phyloP scores from a whole-genome alignment of 495 filamentous ascomycete species.

The Letharia columbiana region DNA sequence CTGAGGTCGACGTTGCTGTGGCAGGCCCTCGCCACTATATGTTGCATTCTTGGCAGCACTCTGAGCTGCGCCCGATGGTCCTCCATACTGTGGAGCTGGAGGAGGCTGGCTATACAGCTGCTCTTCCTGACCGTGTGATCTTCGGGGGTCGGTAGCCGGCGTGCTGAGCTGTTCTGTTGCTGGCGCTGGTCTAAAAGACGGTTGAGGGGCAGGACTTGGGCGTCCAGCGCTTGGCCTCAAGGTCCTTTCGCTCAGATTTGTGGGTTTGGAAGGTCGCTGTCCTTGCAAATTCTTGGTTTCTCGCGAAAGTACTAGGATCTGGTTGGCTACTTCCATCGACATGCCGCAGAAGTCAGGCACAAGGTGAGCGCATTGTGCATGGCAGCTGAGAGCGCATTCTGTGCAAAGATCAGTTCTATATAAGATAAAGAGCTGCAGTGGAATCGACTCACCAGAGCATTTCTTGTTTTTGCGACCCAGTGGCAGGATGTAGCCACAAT shows the following conservation, averaged over 20 bases:
- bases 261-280: constrained; percentile 15
- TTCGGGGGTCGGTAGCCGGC: constrained; percentile 38
- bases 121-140: constrained; percentile 41
- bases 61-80: constrained; percentile 26
- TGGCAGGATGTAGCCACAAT: constrained; percentile 96
- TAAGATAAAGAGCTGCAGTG: constrained; percentile 3
- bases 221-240: constrained; percentile 47
- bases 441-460: constrained; percentile 62
- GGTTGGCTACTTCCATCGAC: constrained; percentile 94
- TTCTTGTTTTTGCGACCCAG: constrained; percentile 91
- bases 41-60: constrained; percentile 40
- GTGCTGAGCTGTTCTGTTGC: constrained; percentile 36
- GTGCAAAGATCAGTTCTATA: constrained; percentile 27
- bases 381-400: constrained; percentile 91
- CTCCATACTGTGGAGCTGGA: constrained; percentile 31
- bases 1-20: constrained; percentile 35
- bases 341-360: constrained; percentile 99
- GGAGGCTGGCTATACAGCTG: constrained; percentile 31
- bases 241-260: constrained; percentile 39
- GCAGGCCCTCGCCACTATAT: constrained; percentile 25
- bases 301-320: constrained; percentile 69
- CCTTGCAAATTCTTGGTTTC: constrained; percentile 42
- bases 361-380: constrained; percentile 85
- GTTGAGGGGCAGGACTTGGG: constrained; percentile 40
- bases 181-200: constrained; percentile 31